phyloP scores from a whole-genome alignment of 129 eudicot species.

The Kitagawia praeruptora region DNA sequence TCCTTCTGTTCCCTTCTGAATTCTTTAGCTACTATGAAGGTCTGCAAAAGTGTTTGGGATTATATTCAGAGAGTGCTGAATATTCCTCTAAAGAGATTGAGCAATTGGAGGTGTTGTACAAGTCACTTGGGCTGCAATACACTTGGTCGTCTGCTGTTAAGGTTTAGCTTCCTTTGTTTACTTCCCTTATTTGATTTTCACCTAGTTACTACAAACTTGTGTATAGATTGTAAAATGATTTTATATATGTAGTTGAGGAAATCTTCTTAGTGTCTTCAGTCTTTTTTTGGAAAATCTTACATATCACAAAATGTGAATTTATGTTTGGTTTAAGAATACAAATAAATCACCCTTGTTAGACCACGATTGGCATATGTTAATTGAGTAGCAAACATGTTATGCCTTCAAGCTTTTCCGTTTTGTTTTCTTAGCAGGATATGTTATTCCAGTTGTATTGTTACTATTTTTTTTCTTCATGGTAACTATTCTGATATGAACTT shows the following conservation, averaged over 20 bases:
- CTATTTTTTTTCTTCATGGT: not conserved
- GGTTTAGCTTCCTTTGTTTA: slow-evolving; percentile 32
- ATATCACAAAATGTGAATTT: not conserved
- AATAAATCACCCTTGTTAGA: not conserved
- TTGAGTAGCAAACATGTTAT: not conserved
- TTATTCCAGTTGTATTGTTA: not conserved
- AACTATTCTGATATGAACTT: not conserved
- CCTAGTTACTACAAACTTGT: not conserved
- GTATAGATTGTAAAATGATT: not conserved
- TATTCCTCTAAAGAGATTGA: slow-evolving; percentile 74
- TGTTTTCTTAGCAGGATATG: not conserved
- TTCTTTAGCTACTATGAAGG: slow-evolving; percentile 84
- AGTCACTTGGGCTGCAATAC: slow-evolving; percentile 72
- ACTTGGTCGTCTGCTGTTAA: slow-evolving; percentile 96
- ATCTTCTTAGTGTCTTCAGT: not conserved
- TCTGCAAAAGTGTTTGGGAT: slow-evolving; percentile 73
- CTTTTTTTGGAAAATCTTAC: not conserved
- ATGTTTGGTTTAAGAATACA: not conserved
- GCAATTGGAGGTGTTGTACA: slow-evolving; percentile 63
- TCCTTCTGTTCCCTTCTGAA: not conserved
- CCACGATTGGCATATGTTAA: not conserved
- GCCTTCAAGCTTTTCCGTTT: not conserved
- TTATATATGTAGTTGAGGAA: not conserved
- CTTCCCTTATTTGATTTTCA: slow-evolving; percentile 7
- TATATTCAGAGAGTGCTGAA: slow-evolving; percentile 43